Evolutionary conservation across 768 basidiomycete genomes (phyloP).

Genomic region (Leccinum fibrillosum): DNA sequence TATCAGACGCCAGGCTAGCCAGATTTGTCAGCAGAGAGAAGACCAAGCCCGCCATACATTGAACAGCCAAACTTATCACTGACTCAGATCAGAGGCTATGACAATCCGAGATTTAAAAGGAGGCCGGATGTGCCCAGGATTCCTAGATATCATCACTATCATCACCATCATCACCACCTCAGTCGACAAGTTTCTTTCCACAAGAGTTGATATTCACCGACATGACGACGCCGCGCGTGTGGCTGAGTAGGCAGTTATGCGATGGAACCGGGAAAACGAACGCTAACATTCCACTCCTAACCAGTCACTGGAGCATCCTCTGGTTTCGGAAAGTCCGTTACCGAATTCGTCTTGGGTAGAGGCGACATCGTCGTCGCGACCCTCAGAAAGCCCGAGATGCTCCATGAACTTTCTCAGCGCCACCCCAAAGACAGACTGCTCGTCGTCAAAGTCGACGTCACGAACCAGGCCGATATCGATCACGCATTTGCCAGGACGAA

Average conservation of each 20-base stretch:
- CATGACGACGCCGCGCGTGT: conserved; percentile 8
- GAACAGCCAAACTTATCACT: no score
- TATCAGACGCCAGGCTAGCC: no score
- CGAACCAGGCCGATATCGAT: conserved; percentile 8
- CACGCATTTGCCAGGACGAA: conserved; percentile 9
- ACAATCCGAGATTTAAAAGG: no score
- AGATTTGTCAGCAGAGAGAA: no score
- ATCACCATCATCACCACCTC: neutral
- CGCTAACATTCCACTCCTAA: neutral
- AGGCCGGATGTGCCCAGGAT: neutral
- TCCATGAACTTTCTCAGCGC: neutral
- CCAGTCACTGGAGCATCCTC: conserved; percentile 41
- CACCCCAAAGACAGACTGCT: conserved; percentile 13
- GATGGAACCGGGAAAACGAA: neutral
- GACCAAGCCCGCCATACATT: no score
- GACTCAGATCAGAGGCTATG: no score
- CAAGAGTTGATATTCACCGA: neutral
- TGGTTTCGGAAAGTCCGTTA: conserved; percentile 36
- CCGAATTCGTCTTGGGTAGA: conserved; percentile 28
- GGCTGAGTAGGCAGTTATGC: conserved; percentile 2
- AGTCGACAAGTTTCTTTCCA: neutral
- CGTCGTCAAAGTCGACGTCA: conserved; percentile 14
- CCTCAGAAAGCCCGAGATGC: conserved; percentile 35
- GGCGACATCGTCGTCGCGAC: conserved; percentile 43
- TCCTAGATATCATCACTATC: neutral